Base-by-base conservation (phyloP, 352 stramenopile genomes). In the Globisporangium paddicum region DNA sequence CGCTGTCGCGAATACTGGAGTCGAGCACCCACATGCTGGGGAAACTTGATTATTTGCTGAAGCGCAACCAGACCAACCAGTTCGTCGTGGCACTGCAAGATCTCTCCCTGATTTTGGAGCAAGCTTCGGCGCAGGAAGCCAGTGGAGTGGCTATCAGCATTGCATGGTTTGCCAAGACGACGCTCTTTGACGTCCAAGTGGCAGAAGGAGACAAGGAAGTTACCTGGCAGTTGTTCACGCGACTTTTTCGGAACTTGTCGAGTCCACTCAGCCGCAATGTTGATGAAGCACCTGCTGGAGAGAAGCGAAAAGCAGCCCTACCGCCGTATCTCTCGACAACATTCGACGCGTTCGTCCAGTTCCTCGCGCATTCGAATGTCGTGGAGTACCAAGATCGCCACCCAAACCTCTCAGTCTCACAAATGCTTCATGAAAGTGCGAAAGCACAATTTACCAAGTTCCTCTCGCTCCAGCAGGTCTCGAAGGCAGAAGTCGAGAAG, bases 41-140 rank as follows among this genome's bases (percentile, higher is more conserved):
- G 13, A 71, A 63, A 21, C 58, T 88, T 26, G 65, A 68, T 2
- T 46, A 55, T 0, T 46, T 69, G 21, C 18, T 90, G 41, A 90
- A 88, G 54, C 40, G 47, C 3, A 90, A 90, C 45, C 71, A 59
- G 26, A 73, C 62, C 41, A 88, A 87, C 46, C 75, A 84, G 59
- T 90, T 68, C 30, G 73, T 73, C 18, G 68, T 84, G 60, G 54
- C 66, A 23, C 61, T 88, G 42, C 75, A 82, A 28, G 71, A 86
- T 51, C 55, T 90, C 5, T 47, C 80, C 23, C 23, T 57, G 1
- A 52, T 87, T 11, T 11, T 78, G 9, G 25, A 56, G 41, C 51
- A 48, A 55, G 21, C 42, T 2, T 42, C 51, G 23, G 32, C 45
- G 1, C 57, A 63, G 13, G 53, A 69, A 13, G 26, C 53, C 6